Conservation (phyloP, 2,329 filamentous ascomycete species). For the Zymoseptoria pseudotritici region DNA sequence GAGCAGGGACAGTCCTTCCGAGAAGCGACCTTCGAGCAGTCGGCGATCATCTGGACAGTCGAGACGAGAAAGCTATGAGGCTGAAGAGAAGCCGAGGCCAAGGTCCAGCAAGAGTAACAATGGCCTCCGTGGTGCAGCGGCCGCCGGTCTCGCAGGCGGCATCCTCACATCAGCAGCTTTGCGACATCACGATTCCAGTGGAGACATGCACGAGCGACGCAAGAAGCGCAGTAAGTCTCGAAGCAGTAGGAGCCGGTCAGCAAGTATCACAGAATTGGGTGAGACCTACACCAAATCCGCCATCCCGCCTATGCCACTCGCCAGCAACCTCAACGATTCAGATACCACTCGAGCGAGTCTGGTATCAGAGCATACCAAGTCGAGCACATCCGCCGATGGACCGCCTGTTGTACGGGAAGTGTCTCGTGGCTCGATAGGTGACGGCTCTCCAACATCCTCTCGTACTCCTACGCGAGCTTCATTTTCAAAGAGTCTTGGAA, state of each 20-base stretch:
- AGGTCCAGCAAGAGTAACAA: slow-evolving; percentile 47
- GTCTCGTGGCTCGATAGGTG: slow-evolving; percentile 48
- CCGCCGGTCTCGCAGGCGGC: slow-evolving; percentile 47
- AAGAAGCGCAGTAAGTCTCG: slow-evolving; percentile 42
- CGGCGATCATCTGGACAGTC: slow-evolving; percentile 24
- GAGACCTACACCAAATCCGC: slow-evolving; percentile 38
- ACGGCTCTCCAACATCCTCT: slow-evolving; percentile 50
- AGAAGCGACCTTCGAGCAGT: slow-evolving; percentile 22
- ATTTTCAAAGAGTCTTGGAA: slow-evolving; percentile 53
- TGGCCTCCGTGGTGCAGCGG: slow-evolving; percentile 44
- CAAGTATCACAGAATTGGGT: slow-evolving; percentile 48
- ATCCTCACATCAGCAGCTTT: slow-evolving; percentile 56
- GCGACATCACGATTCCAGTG: slow-evolving; percentile 57
- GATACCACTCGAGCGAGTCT: slow-evolving; percentile 85
- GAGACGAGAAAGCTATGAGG: slow-evolving; percentile 18
- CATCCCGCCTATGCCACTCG: slow-evolving; percentile 77
- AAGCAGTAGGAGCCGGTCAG: slow-evolving; percentile 45
- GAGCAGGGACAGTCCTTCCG: slow-evolving; percentile 37
- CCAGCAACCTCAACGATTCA: slow-evolving; percentile 77
- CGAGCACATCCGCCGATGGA: slow-evolving; percentile 57
- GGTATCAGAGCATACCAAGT: slow-evolving; percentile 69
- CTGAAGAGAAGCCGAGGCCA: slow-evolving; percentile 45
- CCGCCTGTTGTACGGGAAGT: slow-evolving; percentile 55
- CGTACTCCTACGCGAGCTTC: slow-evolving; percentile 57
- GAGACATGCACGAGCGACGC: slow-evolving; percentile 41